Evolutionary conservation across 768 basidiomycete genomes (phyloP), one percentile per base, ranked within the genome.

Genomic region (Filobasidium wieringae): DNA sequence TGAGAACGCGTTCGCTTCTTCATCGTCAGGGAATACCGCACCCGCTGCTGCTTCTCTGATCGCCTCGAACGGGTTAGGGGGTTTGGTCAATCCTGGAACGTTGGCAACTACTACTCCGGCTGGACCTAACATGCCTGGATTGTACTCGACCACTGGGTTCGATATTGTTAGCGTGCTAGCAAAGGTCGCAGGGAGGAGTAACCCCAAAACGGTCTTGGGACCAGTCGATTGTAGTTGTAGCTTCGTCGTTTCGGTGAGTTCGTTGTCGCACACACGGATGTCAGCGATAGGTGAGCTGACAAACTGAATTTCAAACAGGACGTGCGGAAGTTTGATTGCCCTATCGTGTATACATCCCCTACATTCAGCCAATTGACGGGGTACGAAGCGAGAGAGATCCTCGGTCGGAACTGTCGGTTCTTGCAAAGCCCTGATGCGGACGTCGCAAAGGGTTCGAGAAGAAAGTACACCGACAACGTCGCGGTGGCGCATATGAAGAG

Each of bases 141-240:
- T 96, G 1, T 99, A 99, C 75, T 91, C 89, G 1, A 77, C 83
- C 0, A 86, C 88, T 0, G 95, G 93, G 2, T 95, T 95, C 63
- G 93, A 97, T 71, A 78, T 92, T 50, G 77, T 97, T 45, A 81
- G 84, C 29, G 79, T 95, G 41, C 79, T 97, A 27, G 79, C 85
- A 9, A 80, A 88, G 7, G 84, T 97, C 7, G 83, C 80, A 6
- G 80, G 78, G 15, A 80, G 92, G 6, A 82, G 82, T 0, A 80
- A 85, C 65, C 88, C 89, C 0, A 81, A 77, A 58, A 80, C 96
- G 40, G 74, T 78, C 9, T 80, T 97, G 17, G 93, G 95, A 15
- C 89, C 93, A 0, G 87, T 97, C 29, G 93, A 99, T 73, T 77
- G 90, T 59, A 85, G 86, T 6, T 92, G 88, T 70, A 82, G 85